Conservation (phyloP, 1,284 basidiomycete species). For the Phenoliferia sp. region DNA sequence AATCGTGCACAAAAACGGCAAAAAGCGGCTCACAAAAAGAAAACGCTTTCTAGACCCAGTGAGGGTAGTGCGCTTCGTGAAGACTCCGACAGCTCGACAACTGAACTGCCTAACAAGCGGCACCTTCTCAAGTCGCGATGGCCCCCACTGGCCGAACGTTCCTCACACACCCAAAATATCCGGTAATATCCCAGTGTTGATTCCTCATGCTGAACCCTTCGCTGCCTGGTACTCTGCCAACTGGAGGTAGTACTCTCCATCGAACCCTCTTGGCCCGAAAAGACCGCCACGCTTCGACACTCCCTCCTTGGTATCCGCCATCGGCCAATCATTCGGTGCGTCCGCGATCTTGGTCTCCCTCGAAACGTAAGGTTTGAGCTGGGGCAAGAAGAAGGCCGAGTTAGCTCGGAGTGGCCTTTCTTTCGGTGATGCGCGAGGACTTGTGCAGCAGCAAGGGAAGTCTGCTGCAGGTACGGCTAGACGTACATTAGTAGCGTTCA, state of each 20-base stretch:
- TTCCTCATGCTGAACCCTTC: too few relatives aligned
- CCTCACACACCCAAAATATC: too few relatives aligned
- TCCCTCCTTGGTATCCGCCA: constrained; percentile 28
- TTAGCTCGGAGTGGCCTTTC: neutral
- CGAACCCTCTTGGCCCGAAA: constrained; percentile 34
- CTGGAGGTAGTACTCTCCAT: constrained; percentile 38
- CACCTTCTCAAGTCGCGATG: too few relatives aligned
- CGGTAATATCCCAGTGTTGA: too few relatives aligned
- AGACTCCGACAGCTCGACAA: too few relatives aligned
- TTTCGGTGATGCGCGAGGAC: neutral
- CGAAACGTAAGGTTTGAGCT: constrained; percentile 37
- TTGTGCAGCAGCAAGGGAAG: neutral
- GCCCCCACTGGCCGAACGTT: too few relatives aligned
- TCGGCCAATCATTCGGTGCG: constrained; percentile 30
- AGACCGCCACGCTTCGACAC: constrained; percentile 27
- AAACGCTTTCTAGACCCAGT: too few relatives aligned
- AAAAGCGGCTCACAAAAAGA: too few relatives aligned
- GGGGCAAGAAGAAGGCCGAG: neutral
- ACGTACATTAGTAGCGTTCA: constrained; percentile 20
- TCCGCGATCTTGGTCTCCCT: constrained; percentile 24
- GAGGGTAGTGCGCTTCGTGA: too few relatives aligned
- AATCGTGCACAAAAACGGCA: too few relatives aligned
- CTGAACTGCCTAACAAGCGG: too few relatives aligned
- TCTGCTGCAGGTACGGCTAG: neutral
- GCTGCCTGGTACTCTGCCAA: constrained; percentile 22